phyloP scores from a whole-genome alignment of 2,329 filamentous ascomycete genomes.

The Penicillium paneum region DNA sequence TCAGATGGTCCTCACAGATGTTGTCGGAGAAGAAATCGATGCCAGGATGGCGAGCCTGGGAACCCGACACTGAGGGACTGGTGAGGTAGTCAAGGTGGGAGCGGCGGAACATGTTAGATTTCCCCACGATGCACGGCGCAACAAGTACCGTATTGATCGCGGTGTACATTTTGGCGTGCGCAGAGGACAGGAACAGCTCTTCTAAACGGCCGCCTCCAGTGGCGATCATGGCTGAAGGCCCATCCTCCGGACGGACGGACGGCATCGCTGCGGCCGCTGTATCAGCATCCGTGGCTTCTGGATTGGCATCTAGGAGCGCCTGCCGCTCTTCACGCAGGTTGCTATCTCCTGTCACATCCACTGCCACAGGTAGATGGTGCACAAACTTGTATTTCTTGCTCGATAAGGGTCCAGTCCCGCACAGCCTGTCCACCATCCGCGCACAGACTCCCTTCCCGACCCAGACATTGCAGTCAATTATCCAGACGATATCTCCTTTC shows the following conservation, averaged over 20 bases:
- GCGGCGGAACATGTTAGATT: conserved; percentile 97
- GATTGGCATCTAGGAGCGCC: conserved; percentile 23
- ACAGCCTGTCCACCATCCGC: conserved; percentile 84
- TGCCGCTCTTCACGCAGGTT: conserved; percentile 26
- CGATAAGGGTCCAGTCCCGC: conserved; percentile 56
- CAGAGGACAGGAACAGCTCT: conserved; percentile 89
- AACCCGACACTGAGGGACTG: conserved; percentile 48
- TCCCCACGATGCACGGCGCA: conserved; percentile 91
- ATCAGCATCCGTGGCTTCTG: conserved; percentile 10
- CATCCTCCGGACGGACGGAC: conserved; percentile 20
- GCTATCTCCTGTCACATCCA: conserved; percentile 59
- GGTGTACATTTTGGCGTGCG: conserved; percentile 95
- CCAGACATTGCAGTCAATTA: conserved; percentile 97
- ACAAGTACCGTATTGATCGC: conserved; percentile 92
- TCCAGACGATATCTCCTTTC: conserved; percentile 84
- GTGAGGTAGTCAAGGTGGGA: conserved; percentile 79
- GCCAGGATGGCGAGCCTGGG: conserved; percentile 55
- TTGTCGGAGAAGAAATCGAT: conserved; percentile 93
- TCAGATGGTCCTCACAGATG: conserved; percentile 96
- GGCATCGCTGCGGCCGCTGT: conserved; percentile 6
- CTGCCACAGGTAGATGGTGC: conserved; percentile 83
- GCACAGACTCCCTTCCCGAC: conserved; percentile 73
- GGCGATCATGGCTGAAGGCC: conserved; percentile 22
- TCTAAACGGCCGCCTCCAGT: conserved; percentile 78
- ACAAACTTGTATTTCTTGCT: conserved; percentile 76